phyloP scores from a whole-genome alignment of 176 grass and related monocot species.

The Carex scoparia region DNA sequence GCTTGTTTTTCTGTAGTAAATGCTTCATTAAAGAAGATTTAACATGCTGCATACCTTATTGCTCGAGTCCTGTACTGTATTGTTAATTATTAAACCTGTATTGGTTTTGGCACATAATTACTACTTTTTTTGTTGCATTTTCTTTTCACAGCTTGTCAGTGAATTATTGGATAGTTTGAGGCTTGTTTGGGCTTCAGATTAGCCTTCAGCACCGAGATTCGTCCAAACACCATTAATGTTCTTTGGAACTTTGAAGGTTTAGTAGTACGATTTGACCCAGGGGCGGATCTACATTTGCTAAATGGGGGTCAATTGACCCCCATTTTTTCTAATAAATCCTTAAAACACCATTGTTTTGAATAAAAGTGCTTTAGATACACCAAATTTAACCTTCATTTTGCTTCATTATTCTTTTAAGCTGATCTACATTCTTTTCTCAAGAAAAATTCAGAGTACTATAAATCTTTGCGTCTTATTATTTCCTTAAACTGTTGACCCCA shows the following conservation, averaged over 20 bases:
- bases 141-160: neutral
- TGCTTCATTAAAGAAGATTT: neutral
- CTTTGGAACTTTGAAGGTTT: neutral
- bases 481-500: neutral
- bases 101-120: neutral
- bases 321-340: neutral
- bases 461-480: neutral
- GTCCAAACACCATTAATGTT: neutral
- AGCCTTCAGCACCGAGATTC: neutral
- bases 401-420: neutral
- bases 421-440: neutral
- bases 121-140: neutral
- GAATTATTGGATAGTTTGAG: neutral
- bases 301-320: neutral
- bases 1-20: neutral
- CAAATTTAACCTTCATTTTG: neutral
- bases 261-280: neutral
- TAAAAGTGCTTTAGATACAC: neutral
- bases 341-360: neutral
- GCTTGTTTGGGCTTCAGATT: neutral
- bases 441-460: neutral
- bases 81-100: neutral
- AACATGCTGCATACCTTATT: slow-evolving; percentile 5
- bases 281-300: neutral
- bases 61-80: neutral